These are phyloP conservation scores for Ogataea ramenticola DNA, from an alignment of 805 yeast species.

Conservation along the genomic window DNA sequence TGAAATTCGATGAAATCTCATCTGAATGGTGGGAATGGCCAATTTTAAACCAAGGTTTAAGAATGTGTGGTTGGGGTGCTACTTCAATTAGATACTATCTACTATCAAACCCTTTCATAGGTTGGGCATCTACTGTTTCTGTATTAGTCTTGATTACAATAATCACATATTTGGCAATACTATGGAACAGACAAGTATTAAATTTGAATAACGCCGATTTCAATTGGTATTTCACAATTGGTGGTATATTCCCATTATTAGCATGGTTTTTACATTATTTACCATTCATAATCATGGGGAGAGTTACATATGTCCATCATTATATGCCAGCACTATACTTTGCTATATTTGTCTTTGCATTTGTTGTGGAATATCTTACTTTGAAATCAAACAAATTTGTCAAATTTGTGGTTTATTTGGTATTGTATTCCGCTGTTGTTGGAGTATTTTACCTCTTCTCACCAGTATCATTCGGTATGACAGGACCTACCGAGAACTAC, in stretches of 20 bases:
- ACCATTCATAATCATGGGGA: slow-evolving; percentile 75
- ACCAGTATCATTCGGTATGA: slow-evolving; percentile 64
- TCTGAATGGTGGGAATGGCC: slow-evolving; percentile 87
- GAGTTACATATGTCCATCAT: slow-evolving; percentile 84
- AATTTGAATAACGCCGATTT: slow-evolving; percentile 23
- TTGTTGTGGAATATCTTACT: slow-evolving; percentile 42
- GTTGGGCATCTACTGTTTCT: slow-evolving; percentile 55
- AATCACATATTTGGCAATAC: slow-evolving; percentile 28
- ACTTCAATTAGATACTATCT: slow-evolving; percentile 52
- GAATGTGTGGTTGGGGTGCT: slow-evolving; percentile 71
- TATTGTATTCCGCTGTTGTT: slow-evolving; percentile 35
- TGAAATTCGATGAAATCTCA: slow-evolving; percentile 64
- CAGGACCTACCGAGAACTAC: slow-evolving; percentile 33
- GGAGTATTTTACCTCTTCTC: slow-evolving; percentile 54
- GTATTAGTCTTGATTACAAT: slow-evolving; percentile 36
- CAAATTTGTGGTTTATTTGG: slow-evolving; percentile 28
- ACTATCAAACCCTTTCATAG: slow-evolving; percentile 56
- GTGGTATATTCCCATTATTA: slow-evolving; percentile 70
- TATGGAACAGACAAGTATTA: slow-evolving; percentile 68
- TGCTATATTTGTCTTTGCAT: slow-evolving; percentile 52
- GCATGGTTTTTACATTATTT: slow-evolving; percentile 76
- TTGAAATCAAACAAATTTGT: slow-evolving; percentile 20
- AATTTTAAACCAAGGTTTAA: slow-evolving; percentile 53
- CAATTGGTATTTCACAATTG: slow-evolving; percentile 34
- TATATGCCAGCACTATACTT: slow-evolving; percentile 80